A percentile compares a stretch with the other conserved stretches of the same genome.
Evolutionary conservation across 1,284 basidiomycete species (phyloP).

Genomic region (Hemileia vastatrix): DNA sequence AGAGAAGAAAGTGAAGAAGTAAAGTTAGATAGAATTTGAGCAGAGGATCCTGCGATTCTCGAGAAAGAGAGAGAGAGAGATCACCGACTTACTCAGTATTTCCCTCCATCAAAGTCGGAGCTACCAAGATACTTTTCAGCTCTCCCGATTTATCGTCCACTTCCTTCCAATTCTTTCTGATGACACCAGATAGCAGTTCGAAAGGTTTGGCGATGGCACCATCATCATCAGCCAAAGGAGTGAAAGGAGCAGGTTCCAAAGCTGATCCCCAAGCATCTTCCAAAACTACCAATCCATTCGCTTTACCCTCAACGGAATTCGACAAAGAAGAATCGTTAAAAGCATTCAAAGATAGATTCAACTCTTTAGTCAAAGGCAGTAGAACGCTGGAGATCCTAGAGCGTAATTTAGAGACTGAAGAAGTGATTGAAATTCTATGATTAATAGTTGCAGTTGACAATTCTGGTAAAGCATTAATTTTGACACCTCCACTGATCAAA

Average conservation of each 20-base stretch:
- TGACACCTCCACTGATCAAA: constrained; percentile 42
- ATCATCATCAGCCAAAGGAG: not conserved
- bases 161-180: constrained; percentile 19
- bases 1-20: too few species aligned
- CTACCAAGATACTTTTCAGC: constrained; percentile 28
- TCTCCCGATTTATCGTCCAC: not conserved
- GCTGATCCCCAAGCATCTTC: not conserved
- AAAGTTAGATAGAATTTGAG: too few species aligned
- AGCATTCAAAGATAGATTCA: constrained; percentile 39
- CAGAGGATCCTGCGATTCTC: too few species aligned
- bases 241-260: constrained; percentile 2
- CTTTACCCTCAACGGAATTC: not conserved
- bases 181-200: constrained; percentile 25
- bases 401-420: constrained; percentile 36
- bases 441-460: constrained; percentile 40
- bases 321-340: too few species aligned
- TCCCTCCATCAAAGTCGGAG: constrained; percentile 36
- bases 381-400: constrained; percentile 35
- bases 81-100: constrained; percentile 29
- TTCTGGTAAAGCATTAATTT: constrained; percentile 45
- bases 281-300: constrained; percentile 1
- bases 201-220: constrained; percentile 11
- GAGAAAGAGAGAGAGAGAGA: not conserved
- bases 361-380: constrained; percentile 34
- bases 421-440: constrained; percentile 42